phyloP scores from a whole-genome alignment of 192 early-diverging fungal species.

The Rhizoclosmatium globosum region DNA sequence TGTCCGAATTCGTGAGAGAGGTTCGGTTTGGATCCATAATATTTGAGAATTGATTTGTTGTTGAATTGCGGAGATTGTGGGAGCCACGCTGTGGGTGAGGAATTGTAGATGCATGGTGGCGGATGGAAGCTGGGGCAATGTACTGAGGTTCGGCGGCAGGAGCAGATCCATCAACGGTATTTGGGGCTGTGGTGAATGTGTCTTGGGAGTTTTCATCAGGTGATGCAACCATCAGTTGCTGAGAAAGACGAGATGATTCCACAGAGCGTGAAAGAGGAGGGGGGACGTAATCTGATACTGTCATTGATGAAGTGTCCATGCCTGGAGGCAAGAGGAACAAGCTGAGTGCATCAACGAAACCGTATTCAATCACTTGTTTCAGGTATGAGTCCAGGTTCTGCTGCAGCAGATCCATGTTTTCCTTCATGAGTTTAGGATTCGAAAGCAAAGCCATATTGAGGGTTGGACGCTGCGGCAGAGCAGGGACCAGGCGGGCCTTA shows the following conservation, averaged over 20 bases:
- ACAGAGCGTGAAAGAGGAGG: not conserved
- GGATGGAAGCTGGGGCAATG: not conserved
- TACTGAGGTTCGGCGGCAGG: not conserved
- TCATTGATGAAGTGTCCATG: not conserved
- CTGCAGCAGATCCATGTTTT: not conserved
- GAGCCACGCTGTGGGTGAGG: slow-evolving; percentile 1
- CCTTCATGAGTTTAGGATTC: slow-evolving; percentile 3
- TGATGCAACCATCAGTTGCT: not conserved
- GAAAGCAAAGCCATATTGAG: not conserved
- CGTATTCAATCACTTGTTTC: slow-evolving; percentile 13
- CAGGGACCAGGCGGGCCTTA: slow-evolving; percentile 1
- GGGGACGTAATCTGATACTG: not conserved
- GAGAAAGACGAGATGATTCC: not conserved
- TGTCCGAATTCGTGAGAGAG: not conserved
- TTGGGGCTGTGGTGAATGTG: not conserved
- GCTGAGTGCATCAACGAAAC: slow-evolving; percentile 6
- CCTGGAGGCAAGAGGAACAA: slow-evolving; percentile 4
- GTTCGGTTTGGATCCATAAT: not conserved
- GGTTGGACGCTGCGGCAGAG: not conserved
- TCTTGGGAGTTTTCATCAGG: not conserved
- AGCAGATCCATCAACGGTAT: not conserved
- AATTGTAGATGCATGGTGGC: not conserved
- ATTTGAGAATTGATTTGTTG: not conserved
- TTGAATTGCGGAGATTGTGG: not conserved
- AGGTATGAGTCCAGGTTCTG: not conserved